Percentiles rank a stretch among this genome's conserved stretches.
These are phyloP conservation scores for Alternaria dauci DNA, from an alignment of 2,329 filamentous ascomycete genomes.

Conservation along the genomic window DNA sequence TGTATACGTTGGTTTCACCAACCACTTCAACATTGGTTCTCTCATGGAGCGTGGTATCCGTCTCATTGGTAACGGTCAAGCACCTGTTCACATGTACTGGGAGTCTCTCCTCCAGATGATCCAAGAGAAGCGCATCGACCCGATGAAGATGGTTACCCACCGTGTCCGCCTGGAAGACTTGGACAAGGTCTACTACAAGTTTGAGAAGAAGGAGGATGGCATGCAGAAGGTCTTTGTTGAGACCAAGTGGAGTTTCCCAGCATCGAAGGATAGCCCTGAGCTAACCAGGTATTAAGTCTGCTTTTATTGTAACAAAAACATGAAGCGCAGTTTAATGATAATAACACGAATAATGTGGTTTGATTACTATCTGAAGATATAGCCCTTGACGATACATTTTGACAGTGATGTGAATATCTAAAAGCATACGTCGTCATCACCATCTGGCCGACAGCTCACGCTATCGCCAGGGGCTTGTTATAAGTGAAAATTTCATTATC, in stretches of 20 bases:
- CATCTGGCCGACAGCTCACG: neutral
- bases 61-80: conserved; percentile 73
- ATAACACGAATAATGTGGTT: conserved; percentile 7
- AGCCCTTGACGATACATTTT: neutral
- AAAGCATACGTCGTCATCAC: neutral
- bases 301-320: neutral
- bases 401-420: neutral
- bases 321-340: conserved; percentile 3
- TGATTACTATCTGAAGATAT: neutral
- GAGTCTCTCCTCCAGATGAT: conserved; percentile 75
- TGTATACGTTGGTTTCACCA: conserved; percentile 72
- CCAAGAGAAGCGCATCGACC: conserved; percentile 73
- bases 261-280: conserved; percentile 59
- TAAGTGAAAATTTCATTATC: neutral
- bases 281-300: conserved; percentile 56
- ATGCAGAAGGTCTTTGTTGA: conserved; percentile 84
- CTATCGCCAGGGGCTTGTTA: neutral
- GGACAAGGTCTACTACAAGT: conserved; percentile 62
- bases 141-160: conserved; percentile 82
- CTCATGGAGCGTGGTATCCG: conserved; percentile 88
- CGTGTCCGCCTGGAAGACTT: conserved; percentile 65
- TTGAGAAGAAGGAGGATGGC: conserved; percentile 75
- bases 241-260: conserved; percentile 65
- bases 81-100: conserved; percentile 86
- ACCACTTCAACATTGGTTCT: conserved; percentile 83